Evolutionary conservation across 345 rosid genomes (phyloP).

Genomic region (Ailanthus altissimus): DNA sequence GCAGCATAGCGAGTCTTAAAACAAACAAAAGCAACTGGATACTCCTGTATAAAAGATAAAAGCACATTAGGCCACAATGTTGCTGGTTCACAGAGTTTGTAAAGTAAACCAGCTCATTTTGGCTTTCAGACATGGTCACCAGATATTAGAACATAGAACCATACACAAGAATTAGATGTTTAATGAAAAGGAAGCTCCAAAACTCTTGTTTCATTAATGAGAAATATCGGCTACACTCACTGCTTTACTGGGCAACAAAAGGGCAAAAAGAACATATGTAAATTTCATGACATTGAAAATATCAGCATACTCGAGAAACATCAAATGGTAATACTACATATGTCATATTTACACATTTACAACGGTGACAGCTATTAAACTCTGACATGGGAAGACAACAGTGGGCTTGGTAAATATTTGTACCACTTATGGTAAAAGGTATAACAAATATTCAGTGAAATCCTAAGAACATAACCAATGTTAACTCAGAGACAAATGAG

Average conservation of each 20-base stretch:
- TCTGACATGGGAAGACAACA: not conserved
- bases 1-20: conserved; percentile 91
- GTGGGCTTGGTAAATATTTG: not conserved
- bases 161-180: conserved; percentile 6
- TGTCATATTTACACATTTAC: not conserved
- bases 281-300: not conserved
- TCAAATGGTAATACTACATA: not conserved
- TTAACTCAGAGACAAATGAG: not conserved
- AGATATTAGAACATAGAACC: conserved; percentile 8
- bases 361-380: not conserved
- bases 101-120: not conserved
- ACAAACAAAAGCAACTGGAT: conserved; percentile 88
- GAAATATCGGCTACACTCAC: not conserved
- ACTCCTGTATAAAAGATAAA: conserved; percentile 56
- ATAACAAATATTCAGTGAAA: not conserved
- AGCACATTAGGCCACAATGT: not conserved
- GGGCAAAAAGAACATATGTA: not conserved
- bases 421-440: not conserved
- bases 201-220: not conserved
- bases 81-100: not conserved
- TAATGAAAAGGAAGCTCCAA: no score
- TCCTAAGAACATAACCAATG: not conserved
- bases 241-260: not conserved
- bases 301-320: not conserved
- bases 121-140: conserved; percentile 5